phyloP scores from a whole-genome alignment of 176 grass and related monocot species.

The Triticum aestivum region DNA sequence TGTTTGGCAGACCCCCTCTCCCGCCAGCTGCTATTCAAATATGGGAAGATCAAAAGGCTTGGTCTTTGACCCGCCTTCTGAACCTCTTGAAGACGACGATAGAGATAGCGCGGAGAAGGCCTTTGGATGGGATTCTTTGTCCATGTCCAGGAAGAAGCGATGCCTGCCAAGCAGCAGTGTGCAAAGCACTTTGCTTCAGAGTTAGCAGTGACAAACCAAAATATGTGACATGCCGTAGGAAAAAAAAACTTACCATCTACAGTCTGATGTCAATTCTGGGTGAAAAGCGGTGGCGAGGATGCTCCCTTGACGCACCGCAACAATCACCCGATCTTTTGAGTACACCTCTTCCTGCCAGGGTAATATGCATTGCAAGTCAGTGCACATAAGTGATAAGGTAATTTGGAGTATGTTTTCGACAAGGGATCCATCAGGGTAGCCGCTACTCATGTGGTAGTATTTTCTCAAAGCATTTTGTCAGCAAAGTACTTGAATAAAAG shows the following conservation, averaged over 20 bases:
- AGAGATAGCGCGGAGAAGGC: conserved; percentile 23
- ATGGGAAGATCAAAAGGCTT: conserved; percentile 72
- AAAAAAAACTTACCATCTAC: conserved; percentile 60
- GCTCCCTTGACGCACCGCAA: conserved; percentile 52
- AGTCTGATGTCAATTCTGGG: conserved; percentile 89
- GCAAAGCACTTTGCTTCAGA: neutral
- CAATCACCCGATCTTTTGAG: too few species aligned
- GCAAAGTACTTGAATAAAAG: neutral
- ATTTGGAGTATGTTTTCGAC: neutral
- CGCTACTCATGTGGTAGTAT: neutral
- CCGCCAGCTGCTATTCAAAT: conserved; percentile 52
- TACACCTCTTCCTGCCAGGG: too few species aligned
- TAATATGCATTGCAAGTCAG: neutral
- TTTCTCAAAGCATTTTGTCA: neutral
- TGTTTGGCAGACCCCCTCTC: neutral
- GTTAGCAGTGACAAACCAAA: neutral
- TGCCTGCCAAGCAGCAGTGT: conserved; percentile 39
- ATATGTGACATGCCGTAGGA: neutral
- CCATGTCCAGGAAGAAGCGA: conserved; percentile 80
- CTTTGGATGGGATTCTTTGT: conserved; percentile 53
- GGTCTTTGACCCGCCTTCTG: conserved; percentile 18
- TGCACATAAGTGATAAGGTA: neutral
- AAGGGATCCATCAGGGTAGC: neutral
- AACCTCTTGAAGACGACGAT: conserved; percentile 27
- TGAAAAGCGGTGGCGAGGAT: conserved; percentile 94